Conservation (phyloP, 2,329 filamentous ascomycete genomes). For the Rutstroemia sp. region DNA sequence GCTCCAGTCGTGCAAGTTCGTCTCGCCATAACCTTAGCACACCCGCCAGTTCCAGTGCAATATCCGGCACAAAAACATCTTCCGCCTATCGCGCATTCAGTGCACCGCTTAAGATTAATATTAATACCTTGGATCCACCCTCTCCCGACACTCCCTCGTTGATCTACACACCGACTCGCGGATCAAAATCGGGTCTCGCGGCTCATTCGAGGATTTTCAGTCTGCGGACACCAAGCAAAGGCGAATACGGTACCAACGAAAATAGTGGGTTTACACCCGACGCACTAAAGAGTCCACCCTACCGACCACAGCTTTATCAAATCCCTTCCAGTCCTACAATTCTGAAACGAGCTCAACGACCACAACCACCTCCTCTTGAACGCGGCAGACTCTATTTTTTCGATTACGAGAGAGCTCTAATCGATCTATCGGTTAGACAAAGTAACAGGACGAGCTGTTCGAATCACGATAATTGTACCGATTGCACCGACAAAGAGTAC, state of each 20-base stretch:
- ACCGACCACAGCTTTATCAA: constrained; percentile 6
- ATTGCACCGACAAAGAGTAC: constrained; percentile 20
- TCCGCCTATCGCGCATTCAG: background rate
- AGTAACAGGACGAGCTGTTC: constrained; percentile 3
- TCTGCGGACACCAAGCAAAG: background rate
- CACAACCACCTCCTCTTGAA: background rate
- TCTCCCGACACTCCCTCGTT: background rate
- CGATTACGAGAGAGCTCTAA: constrained; percentile 1
- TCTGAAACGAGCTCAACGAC: background rate
- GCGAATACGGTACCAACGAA: background rate
- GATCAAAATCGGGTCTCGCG: background rate
- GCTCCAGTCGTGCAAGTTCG: constrained; percentile 5
- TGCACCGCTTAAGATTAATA: background rate
- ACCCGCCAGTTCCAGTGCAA: background rate
- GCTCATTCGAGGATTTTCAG: constrained; percentile 3
- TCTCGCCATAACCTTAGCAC: background rate
- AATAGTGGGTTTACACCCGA: constrained; percentile 8
- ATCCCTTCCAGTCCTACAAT: constrained; percentile 5
- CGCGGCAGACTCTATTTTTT: constrained; percentile 6
- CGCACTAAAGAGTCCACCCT: background rate
- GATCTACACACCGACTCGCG: constrained; percentile 1
- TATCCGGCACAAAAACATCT: background rate
- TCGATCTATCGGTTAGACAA: background rate
- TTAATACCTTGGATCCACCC: background rate
- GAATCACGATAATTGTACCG: constrained; percentile 17